Evolutionary conservation across 2,329 filamentous ascomycete species (phyloP).

Genomic region (Talaromyces sp.): DNA sequence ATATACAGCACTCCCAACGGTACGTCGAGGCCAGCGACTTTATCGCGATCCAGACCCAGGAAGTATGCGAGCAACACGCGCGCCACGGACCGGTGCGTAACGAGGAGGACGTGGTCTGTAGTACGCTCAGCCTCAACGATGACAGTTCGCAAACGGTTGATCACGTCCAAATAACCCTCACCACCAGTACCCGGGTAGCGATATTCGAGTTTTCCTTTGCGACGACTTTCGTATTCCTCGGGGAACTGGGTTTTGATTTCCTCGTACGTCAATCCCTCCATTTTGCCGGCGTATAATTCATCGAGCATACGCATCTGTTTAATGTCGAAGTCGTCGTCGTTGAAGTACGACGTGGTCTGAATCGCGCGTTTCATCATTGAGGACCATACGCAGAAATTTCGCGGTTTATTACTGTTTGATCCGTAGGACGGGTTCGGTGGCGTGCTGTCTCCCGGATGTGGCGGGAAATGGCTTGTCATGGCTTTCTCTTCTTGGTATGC

Average conservation of each 20-base stretch:
- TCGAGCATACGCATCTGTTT: slow-evolving; percentile 99
- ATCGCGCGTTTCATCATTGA: slow-evolving; percentile 91
- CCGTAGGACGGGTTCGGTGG: slow-evolving; percentile 83
- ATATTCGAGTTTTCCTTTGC: slow-evolving; percentile 85
- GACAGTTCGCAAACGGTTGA: slow-evolving; percentile 89
- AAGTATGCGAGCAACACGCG: slow-evolving; percentile 95
- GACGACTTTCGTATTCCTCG: slow-evolving; percentile 75
- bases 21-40: slow-evolving; percentile 91
- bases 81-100: slow-evolving; percentile 87
- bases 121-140: slow-evolving; percentile 96
- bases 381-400: slow-evolving; percentile 97
- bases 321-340: slow-evolving; percentile 92
- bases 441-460: slow-evolving; percentile 81
- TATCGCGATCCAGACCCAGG: slow-evolving; percentile 80
- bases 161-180: slow-evolving; percentile 94
- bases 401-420: slow-evolving; percentile 53
- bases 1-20: slow-evolving; percentile 91
- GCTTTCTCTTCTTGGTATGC: slow-evolving; percentile 74
- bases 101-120: slow-evolving; percentile 88
- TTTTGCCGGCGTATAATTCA: slow-evolving; percentile 85
- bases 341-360: slow-evolving; percentile 82
- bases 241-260: slow-evolving; percentile 76
- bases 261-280: slow-evolving; percentile 92
- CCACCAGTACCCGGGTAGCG: slow-evolving; percentile 94
- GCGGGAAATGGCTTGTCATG: slow-evolving; percentile 76